Percentiles rank a stretch among this genome's conserved stretches.
Evolutionary conservation across 805 yeast species (phyloP).

Genomic region (Komagataella pseudopastoris): DNA sequence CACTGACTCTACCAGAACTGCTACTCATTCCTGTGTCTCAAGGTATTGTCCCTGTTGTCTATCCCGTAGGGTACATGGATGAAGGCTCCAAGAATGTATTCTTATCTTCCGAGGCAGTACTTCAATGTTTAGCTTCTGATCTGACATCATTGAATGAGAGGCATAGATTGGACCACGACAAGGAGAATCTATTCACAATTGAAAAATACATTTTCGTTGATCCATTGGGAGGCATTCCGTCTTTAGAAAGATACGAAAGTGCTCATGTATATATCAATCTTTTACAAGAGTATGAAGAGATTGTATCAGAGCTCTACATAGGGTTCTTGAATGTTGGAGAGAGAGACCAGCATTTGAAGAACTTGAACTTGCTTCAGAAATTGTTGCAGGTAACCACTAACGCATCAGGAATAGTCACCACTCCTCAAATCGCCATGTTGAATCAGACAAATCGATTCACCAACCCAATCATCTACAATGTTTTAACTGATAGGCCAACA

Average conservation of each 20-base stretch:
- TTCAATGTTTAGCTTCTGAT: slow-evolving; percentile 23
- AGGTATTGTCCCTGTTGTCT: slow-evolving; percentile 45
- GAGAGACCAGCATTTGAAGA: slow-evolving; percentile 46
- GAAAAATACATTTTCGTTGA: slow-evolving; percentile 80
- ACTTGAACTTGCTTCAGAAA: slow-evolving; percentile 52
- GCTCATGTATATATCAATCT: slow-evolving; percentile 83
- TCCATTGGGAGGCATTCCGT: slow-evolving; percentile 82
- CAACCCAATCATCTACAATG: slow-evolving; percentile 83
- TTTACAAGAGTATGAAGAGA: slow-evolving; percentile 64
- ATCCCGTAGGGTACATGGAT: slow-evolving; percentile 36
- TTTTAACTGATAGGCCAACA: slow-evolving; percentile 82
- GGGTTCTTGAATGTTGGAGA: slow-evolving; percentile 33
- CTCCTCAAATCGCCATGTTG: slow-evolving; percentile 59
- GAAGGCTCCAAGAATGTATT: slow-evolving; percentile 16
- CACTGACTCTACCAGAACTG: slow-evolving; percentile 20
- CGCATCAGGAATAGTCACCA: slow-evolving; percentile 73
- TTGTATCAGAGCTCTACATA: slow-evolving; percentile 47
- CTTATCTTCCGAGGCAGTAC: slow-evolving; percentile 23
- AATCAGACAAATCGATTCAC: slow-evolving; percentile 19
- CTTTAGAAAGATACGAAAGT: slow-evolving; percentile 64
- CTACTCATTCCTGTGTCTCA: slow-evolving; percentile 27
- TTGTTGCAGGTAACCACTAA: slow-evolving; percentile 36
- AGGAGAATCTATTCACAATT: slow-evolving; percentile 30
- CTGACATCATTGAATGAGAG: slow-evolving; percentile 14
- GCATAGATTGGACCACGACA: slow-evolving; percentile 1